Base-by-base conservation (phyloP, 2,329 filamentous ascomycete genomes). In the Cercospora janseana region DNA sequence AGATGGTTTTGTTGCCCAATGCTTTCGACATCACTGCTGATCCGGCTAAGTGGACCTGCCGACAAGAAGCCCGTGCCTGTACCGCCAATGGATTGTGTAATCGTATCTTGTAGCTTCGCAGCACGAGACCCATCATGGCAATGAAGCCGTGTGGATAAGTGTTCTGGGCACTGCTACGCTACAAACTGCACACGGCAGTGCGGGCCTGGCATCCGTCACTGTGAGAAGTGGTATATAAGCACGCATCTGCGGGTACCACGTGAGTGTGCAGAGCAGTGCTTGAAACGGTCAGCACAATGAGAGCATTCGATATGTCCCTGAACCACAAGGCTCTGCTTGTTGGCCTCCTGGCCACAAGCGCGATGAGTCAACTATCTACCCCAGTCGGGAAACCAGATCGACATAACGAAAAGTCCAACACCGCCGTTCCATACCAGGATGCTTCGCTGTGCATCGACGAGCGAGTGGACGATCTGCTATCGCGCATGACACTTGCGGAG, bases 401-500 rank as follows among this genome's bases (percentile, higher is more conserved):
- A 15, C 31, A 12, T 13, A 46, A 31, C 16, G 3, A 20, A 8
- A 12, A 20, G n/a, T 15, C 5, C 20, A 51, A 46, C 31, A 28
- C 28, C 18, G 52, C 52, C 18, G 49, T 64, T 4, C 67, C 66
- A 15, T 70, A 70, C 56, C 65, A 63, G 12, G 55, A 74, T 63
- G 61, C 70, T 1, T 68, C 66, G 0, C 63, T 70, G 10, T 68
- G 70, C 32, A 66, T 76, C 32, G 71, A 75, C 32, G 71, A 73
- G n/a, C 69, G 74, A 35, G 69, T 77, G 6, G 70, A 75, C 18
- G 74, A 77, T 49, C 67, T 77, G 3, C 55, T 73, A 10, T 59
- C 63, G 3, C 70, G 73, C 7, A 77, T 77, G 75, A 75, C 70
- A 0, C 40, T 77, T 0, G 69, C 73, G 29, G 75, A 77, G 54